phyloP scores from a whole-genome alignment of 2,329 filamentous ascomycete genomes.

The Exutisphaerella laricina region DNA sequence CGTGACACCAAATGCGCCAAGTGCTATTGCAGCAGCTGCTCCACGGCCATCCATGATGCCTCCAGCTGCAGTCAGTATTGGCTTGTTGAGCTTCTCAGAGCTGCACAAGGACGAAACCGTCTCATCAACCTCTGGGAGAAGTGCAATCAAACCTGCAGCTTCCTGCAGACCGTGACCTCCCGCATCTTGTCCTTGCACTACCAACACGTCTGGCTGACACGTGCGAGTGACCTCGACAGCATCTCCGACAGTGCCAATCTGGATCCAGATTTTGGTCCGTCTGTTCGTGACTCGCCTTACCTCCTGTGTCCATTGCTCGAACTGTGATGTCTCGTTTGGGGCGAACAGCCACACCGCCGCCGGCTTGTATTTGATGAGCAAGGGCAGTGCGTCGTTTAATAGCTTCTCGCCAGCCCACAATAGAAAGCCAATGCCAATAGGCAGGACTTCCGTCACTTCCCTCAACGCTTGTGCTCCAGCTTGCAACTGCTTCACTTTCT shows the following conservation, averaged over 20 bases:
- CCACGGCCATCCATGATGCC: slow-evolving; percentile 55
- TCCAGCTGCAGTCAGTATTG: slow-evolving; percentile 51
- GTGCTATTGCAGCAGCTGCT: slow-evolving; percentile 50
- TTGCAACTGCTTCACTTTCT: slow-evolving; percentile 24
- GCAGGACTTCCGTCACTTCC: slow-evolving; percentile 33
- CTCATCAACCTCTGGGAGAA: slow-evolving; percentile 54
- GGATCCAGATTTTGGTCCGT: slow-evolving; percentile 51
- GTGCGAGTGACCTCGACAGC: slow-evolving; percentile 47
- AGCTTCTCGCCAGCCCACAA: slow-evolving; percentile 43
- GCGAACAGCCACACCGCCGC: slow-evolving; percentile 65
- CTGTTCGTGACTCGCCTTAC: slow-evolving; percentile 32
- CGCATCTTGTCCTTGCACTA: slow-evolving; percentile 59
- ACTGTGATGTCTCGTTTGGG: slow-evolving; percentile 41
- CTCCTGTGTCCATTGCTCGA: slow-evolving; percentile 31
- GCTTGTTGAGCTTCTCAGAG: slow-evolving; percentile 17
- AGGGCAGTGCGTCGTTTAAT: slow-evolving; percentile 43
- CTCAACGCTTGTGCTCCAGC: slow-evolving; percentile 18
- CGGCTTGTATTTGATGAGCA: slow-evolving; percentile 47
- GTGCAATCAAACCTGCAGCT: slow-evolving; percentile 50
- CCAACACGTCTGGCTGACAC: slow-evolving; percentile 51
- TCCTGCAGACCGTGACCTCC: slow-evolving; percentile 57
- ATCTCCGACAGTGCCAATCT: slow-evolving; percentile 55
- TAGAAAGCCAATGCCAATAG: slow-evolving; percentile 59
- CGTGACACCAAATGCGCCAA: slow-evolving; percentile 50
- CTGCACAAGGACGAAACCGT: slow-evolving; percentile 35